A percentile compares a stretch with the other conserved stretches of the same genome.
These are phyloP conservation scores for Annona cherimola DNA, from an alignment of 164 flowering plant species.

Conservation along the genomic window DNA sequence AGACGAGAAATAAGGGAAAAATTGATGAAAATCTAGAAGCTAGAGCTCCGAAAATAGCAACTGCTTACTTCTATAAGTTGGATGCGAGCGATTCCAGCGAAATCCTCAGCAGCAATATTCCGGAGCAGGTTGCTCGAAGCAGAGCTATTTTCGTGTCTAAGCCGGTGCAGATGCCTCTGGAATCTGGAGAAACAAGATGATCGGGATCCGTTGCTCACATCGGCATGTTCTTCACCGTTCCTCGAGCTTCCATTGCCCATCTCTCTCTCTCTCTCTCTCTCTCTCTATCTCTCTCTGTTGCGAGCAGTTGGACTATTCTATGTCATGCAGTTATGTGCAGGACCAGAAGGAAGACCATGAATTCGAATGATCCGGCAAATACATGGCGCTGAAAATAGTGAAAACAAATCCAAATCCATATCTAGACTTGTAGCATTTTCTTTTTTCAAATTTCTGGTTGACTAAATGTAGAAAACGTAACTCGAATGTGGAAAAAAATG, in stretches of 20 bases:
- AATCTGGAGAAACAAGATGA: conserved; percentile 19
- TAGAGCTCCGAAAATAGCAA: background rate
- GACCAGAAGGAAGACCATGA: background rate
- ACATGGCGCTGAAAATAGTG: no score
- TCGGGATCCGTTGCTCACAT: conserved; percentile 3
- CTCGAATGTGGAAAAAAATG: no score
- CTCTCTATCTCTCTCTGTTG: background rate
- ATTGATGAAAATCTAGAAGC: background rate
- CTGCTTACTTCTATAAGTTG: conserved; percentile 34
- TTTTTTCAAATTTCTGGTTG: no score
- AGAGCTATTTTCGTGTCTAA: conserved; percentile 8
- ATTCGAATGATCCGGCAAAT: no score
- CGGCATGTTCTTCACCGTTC: background rate
- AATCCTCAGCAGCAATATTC: conserved; percentile 37
- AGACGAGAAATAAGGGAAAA: conserved; percentile 2
- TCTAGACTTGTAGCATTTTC: no score
- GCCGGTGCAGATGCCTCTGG: conserved; percentile 19
- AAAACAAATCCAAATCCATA: no score
- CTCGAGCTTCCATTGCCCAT: conserved; percentile 42
- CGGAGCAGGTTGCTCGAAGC: conserved; percentile 13
- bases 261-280: conserved; percentile 9
- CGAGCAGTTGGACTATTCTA: background rate
- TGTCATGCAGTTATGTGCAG: background rate
- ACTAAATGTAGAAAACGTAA: no score
- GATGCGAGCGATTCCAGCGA: conserved; percentile 69